Evolutionary conservation across 148 eudicot species (phyloP).

Genomic region (Diospyros kaki): DNA sequence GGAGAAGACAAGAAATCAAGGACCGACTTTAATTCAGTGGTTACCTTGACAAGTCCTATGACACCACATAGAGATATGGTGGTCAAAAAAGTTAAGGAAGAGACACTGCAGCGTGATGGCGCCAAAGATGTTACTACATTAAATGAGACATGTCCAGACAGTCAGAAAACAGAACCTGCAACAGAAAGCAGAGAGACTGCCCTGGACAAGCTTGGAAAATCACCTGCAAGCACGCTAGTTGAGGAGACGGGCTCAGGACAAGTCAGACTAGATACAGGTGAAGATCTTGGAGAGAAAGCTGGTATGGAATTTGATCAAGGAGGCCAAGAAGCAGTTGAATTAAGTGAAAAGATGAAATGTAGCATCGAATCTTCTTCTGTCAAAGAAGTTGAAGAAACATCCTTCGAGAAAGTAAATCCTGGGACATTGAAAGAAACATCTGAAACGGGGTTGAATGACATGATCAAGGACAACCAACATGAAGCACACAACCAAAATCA

Average conservation of each 20-base stretch:
- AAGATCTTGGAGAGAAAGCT: constrained; percentile 2
- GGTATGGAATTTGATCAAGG: constrained; percentile 4
- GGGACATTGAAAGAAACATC: constrained; percentile 5
- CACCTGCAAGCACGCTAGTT: neutral
- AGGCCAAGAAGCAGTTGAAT: constrained; percentile 8
- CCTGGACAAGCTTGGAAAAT: too few species aligned
- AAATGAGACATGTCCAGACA: neutral
- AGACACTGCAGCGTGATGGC: neutral
- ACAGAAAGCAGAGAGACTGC: neutral
- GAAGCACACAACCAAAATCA: too few species aligned
- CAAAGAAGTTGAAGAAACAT: too few species aligned
- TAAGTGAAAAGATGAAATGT: constrained; percentile 7
- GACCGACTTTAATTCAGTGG: too few species aligned
- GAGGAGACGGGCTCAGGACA: constrained; percentile 7
- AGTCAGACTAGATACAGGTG: constrained; percentile 1
- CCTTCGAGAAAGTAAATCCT: constrained; percentile 2
- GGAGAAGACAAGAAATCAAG: too few species aligned
- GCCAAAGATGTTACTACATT: neutral
- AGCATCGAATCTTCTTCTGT: neutral
- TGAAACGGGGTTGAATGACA: constrained; percentile 1
- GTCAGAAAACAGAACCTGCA: constrained; percentile 2
- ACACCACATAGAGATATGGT: too few species aligned
- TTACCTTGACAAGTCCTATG: too few species aligned
- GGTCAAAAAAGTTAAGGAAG: constrained; percentile 4
- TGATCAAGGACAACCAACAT: too few species aligned